Conservation (phyloP, 1,139 yeast species). For the Hanseniaspora uvarum region DNA sequence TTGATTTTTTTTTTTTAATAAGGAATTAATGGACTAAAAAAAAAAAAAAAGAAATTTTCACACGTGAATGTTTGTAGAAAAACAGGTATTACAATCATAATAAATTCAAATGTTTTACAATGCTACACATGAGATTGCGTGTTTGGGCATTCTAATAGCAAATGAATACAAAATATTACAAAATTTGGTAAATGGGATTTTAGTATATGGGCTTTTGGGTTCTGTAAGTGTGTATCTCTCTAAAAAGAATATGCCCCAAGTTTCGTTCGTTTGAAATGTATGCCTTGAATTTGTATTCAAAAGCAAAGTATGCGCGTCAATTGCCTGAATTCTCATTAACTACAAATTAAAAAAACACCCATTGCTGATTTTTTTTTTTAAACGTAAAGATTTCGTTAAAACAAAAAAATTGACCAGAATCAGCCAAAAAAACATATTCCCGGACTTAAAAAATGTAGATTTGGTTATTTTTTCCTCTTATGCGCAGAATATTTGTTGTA, state of each 20-base stretch:
- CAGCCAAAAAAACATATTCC: background rate
- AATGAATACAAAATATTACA: too few relatives aligned
- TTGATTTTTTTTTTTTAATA: background rate
- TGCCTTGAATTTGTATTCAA: background rate
- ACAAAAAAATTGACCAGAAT: background rate
- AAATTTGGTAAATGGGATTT: too few relatives aligned
- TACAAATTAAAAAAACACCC: background rate
- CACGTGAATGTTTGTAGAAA: background rate
- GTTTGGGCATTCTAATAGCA: background rate
- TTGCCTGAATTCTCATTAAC: background rate
- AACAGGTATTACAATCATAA: background rate
- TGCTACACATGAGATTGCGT: background rate
- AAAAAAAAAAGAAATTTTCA: constrained; percentile 7
- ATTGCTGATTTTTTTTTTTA: background rate
- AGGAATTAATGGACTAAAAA: background rate
- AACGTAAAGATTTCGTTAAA: background rate
- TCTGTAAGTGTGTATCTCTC: too few relatives aligned
- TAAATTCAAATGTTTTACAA: background rate
- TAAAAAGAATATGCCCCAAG: background rate
- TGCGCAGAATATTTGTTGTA: background rate
- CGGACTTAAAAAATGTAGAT: background rate
- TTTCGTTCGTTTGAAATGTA: background rate
- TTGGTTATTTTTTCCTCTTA: background rate
- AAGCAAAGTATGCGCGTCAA: background rate
- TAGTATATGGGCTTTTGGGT: too few relatives aligned